Percentiles rank a stretch among this genome's conserved stretches.
These are phyloP conservation scores for Spiromastix sp. DNA, from an alignment of 2,329 filamentous ascomycete species.

Conservation along the genomic window DNA sequence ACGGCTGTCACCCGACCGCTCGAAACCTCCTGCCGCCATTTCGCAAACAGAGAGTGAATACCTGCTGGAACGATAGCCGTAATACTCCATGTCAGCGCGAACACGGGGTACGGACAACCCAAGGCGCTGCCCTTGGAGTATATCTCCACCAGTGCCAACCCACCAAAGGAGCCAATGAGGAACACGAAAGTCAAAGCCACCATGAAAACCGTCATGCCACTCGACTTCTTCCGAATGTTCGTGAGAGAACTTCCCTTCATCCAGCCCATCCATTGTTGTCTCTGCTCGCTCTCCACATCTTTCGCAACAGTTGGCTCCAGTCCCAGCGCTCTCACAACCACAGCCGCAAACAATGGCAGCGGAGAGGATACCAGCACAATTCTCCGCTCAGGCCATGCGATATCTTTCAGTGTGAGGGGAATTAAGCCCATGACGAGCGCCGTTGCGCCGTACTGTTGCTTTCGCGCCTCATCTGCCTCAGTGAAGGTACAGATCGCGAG, in stretches of 20 bases:
- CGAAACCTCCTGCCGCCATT: slow-evolving; percentile 2
- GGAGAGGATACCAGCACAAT: slow-evolving; percentile 14
- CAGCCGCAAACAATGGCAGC: slow-evolving; percentile 12
- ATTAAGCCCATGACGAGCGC: slow-evolving; percentile 25
- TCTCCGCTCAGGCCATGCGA: slow-evolving; percentile 22
- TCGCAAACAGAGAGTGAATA: slow-evolving; percentile 15
- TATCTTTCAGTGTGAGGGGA: slow-evolving; percentile 22
- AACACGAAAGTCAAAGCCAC: neutral
- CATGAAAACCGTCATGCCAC: slow-evolving; percentile 2
- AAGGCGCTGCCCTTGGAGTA: slow-evolving; percentile 22
- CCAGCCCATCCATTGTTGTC: slow-evolving; percentile 7
- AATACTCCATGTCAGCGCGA: slow-evolving; percentile 20
- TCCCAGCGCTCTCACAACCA: slow-evolving; percentile 17
- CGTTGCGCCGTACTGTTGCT: slow-evolving; percentile 23
- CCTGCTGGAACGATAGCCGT: slow-evolving; percentile 13
- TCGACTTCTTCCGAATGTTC: slow-evolving; percentile 1
- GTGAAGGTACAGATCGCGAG: slow-evolving; percentile 19
- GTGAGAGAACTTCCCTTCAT: slow-evolving; percentile 3
- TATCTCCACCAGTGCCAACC: slow-evolving; percentile 18
- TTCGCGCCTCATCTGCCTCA: slow-evolving; percentile 18
- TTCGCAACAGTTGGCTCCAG: slow-evolving; percentile 11
- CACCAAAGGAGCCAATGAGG: slow-evolving; percentile 12
- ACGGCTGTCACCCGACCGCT: slow-evolving; percentile 9
- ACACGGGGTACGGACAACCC: slow-evolving; percentile 21
- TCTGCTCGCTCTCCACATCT: slow-evolving; percentile 7